phyloP scores from a whole-genome alignment of 1,284 basidiomycete genomes.

The Coniophora puteana region DNA sequence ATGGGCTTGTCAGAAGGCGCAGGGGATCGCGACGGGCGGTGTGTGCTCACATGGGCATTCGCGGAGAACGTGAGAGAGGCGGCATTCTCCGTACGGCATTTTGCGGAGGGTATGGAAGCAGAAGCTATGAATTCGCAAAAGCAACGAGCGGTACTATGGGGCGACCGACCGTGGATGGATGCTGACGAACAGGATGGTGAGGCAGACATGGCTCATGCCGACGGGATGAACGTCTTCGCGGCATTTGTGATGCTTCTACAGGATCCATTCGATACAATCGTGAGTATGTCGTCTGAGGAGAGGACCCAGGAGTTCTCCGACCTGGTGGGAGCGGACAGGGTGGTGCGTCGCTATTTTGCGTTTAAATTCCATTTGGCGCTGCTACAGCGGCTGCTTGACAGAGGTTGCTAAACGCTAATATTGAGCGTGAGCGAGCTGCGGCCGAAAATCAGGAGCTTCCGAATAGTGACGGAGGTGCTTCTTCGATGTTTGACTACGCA shows the following conservation, averaged over 20 bases:
- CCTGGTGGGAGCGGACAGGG: slow-evolving; percentile 46
- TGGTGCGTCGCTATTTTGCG: slow-evolving; percentile 39
- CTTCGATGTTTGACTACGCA: too few species aligned
- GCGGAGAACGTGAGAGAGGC: slow-evolving; percentile 55
- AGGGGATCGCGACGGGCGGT: slow-evolving; percentile 38
- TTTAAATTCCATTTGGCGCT: too few species aligned
- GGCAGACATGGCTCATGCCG: slow-evolving; percentile 42
- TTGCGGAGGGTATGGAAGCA: slow-evolving; percentile 51
- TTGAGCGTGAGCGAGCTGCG: too few species aligned
- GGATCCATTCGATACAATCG: too few species aligned
- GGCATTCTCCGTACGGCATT: slow-evolving; percentile 47
- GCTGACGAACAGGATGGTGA: slow-evolving; percentile 58
- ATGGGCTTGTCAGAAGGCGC: slow-evolving; percentile 57
- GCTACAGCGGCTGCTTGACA: too few species aligned
- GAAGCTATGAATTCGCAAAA: slow-evolving; percentile 36
- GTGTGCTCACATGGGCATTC: slow-evolving; percentile 51
- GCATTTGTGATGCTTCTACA: slow-evolving; percentile 58
- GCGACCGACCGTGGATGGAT: slow-evolving; percentile 54
- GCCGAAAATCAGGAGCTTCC: too few species aligned
- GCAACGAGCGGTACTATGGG: slow-evolving; percentile 52
- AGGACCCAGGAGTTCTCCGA: slow-evolving; percentile 42
- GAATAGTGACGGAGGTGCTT: too few species aligned
- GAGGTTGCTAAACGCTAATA: too few species aligned
- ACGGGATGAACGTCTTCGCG: slow-evolving; percentile 65
- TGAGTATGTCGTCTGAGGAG: slow-evolving; percentile 45